phyloP scores from a whole-genome alignment of 352 stramenopile species.

The Pythium diclinum region DNA sequence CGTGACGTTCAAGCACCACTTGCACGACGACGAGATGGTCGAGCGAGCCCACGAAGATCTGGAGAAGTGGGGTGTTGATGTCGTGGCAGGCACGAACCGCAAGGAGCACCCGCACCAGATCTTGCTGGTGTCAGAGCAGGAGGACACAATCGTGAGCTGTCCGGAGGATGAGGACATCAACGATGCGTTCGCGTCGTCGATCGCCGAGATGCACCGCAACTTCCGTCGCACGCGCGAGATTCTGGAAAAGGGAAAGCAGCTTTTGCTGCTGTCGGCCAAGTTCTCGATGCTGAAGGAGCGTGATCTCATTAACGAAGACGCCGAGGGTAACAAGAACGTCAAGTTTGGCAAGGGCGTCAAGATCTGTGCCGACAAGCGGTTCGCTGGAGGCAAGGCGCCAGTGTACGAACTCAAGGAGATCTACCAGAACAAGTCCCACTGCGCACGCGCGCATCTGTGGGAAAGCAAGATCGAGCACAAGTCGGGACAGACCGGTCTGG shows the following conservation, averaged over 20 bases:
- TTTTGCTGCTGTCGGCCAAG: conserved; percentile 80
- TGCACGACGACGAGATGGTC: conserved; percentile 68
- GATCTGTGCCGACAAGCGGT: conserved; percentile 62
- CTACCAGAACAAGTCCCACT: conserved; percentile 84
- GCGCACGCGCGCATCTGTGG: conserved; percentile 74
- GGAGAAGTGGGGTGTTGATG: conserved; percentile 79
- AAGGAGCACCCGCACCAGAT: conserved; percentile 53
- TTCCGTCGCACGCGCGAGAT: conserved; percentile 75
- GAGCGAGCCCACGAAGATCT: conserved; percentile 64
- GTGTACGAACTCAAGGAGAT: conserved; percentile 86
- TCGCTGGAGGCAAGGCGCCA: conserved; percentile 38
- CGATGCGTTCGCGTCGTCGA: conserved; percentile 67
- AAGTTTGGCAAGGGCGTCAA: conserved; percentile 77
- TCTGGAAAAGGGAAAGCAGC: conserved; percentile 69
- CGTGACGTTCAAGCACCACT: conserved; percentile 73
- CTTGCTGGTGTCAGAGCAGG: conserved; percentile 75
- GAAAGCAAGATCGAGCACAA: conserved; percentile 52
- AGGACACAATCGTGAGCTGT: conserved; percentile 77
- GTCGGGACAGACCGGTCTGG: conserved; percentile 33
- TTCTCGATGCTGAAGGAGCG: conserved; percentile 88
- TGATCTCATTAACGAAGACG: conserved; percentile 83
- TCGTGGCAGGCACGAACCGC: conserved; percentile 65
- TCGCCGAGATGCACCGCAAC: conserved; percentile 72
- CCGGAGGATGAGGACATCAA: conserved; percentile 78
- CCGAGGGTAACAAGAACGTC: conserved; percentile 84